Percentiles rank a stretch among this genome's conserved stretches.
These are phyloP conservation scores for Graphiopsis chlorocephala DNA, from an alignment of 2,329 filamentous ascomycete species.

Conservation along the genomic window DNA sequence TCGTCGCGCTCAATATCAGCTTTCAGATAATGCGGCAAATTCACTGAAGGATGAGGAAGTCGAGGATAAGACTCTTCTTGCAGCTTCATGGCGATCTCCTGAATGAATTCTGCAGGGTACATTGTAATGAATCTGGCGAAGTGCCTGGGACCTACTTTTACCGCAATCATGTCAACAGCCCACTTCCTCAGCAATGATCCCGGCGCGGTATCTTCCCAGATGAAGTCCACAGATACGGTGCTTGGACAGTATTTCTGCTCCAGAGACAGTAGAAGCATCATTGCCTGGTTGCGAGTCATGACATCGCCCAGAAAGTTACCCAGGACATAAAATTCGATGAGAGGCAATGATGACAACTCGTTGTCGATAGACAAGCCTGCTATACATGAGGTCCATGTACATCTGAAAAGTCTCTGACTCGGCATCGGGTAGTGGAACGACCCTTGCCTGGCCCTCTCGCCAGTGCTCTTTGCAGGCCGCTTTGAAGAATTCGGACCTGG, in stretches of 20 bases:
- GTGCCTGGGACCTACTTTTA: background rate
- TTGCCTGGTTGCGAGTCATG: background rate
- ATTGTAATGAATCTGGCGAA: background rate
- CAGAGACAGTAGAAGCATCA: background rate
- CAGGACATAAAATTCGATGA: background rate
- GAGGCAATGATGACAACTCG: background rate
- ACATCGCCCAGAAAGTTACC: background rate
- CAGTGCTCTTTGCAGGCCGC: conserved; percentile 7
- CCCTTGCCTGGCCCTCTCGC: conserved; percentile 15
- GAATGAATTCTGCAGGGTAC: background rate
- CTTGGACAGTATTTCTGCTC: background rate
- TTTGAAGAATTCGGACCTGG: conserved; percentile 19
- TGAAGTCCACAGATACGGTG: background rate
- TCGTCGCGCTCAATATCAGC: background rate
- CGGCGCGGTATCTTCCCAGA: background rate
- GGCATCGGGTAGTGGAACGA: conserved; percentile 16
- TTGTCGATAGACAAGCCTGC: background rate
- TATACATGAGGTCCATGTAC: background rate
- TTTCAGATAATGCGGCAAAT: background rate
- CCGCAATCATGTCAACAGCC: background rate
- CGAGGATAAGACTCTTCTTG: background rate
- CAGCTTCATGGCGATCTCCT: background rate
- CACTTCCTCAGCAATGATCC: background rate
- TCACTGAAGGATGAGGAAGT: background rate
- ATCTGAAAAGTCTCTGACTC: background rate